phyloP scores from a whole-genome alignment of 1,139 yeast species.

The Saccharomyces hybrid region DNA sequence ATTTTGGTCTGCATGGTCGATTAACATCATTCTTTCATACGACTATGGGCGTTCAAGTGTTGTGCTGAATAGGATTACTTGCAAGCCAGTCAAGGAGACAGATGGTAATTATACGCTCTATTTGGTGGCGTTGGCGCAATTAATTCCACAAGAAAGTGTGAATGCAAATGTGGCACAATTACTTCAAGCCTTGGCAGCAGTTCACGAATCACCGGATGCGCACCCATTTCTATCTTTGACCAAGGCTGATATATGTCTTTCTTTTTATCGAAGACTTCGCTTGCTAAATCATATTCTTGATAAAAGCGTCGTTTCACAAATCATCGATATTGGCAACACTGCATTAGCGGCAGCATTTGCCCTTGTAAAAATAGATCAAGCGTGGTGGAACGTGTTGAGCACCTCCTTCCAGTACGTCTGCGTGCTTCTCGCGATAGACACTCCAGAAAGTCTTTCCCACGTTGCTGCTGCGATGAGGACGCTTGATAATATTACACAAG shows the following conservation, averaged over 20 bases:
- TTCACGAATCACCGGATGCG: constrained; percentile 5
- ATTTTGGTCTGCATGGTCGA: constrained; percentile 12
- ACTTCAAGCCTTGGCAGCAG: not conserved
- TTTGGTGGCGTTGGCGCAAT: not conserved
- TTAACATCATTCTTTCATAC: constrained; percentile 8
- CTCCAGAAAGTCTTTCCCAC: constrained; percentile 8
- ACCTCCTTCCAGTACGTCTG: constrained; percentile 10
- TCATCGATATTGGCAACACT: constrained; percentile 6
- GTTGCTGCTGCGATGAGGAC: constrained; percentile 7
- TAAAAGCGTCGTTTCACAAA: constrained; percentile 6
- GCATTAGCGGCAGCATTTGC: constrained; percentile 6
- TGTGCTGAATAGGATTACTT: constrained; percentile 4
- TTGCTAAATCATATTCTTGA: constrained; percentile 7
- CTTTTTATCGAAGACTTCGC: constrained; percentile 10
- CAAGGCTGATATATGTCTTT: constrained; percentile 9
- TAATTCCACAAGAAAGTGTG: not conserved
- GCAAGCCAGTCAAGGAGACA: constrained; percentile 4
- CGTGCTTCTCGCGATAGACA: constrained; percentile 10
- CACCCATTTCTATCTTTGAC: constrained; percentile 8
- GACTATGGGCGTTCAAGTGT: constrained; percentile 11
- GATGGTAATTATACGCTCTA: not conserved
- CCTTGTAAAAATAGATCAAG: constrained; percentile 5
- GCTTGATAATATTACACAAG: constrained; percentile 4
- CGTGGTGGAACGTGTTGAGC: constrained; percentile 12
- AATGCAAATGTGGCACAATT: not conserved